A percentile compares a stretch with the other conserved stretches of the same genome.
Conservation (phyloP, 208 protist genomes). For the Leishmania braziliensis region DNA sequence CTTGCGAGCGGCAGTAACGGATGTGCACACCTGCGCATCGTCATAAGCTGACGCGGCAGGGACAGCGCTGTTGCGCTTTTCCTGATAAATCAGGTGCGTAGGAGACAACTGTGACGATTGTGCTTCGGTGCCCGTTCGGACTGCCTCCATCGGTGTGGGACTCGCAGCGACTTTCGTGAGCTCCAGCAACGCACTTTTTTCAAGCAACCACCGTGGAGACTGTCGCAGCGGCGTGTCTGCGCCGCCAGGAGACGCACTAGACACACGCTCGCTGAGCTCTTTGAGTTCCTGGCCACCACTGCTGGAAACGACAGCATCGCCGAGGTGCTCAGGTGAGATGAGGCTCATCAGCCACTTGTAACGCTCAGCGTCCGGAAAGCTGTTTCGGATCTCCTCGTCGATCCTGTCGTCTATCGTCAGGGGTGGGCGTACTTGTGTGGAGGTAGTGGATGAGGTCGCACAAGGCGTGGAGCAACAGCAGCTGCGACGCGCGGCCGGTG, state of each 20-base stretch:
- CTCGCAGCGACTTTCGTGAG: background rate
- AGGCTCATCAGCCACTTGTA: background rate
- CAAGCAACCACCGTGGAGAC: background rate
- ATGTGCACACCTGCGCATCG: background rate
- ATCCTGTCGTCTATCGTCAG: background rate
- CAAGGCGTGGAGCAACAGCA: background rate
- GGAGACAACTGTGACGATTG: background rate
- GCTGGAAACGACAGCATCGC: too few species aligned
- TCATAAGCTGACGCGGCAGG: background rate
- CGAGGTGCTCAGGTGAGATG: background rate
- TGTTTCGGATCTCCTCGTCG: constrained; percentile 4
- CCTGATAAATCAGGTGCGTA: background rate
- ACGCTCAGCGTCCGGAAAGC: background rate
- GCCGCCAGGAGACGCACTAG: background rate
- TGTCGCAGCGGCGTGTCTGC: background rate
- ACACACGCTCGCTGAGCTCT: background rate
- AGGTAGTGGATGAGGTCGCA: background rate
- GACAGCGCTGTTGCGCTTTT: background rate
- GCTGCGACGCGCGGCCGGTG: background rate
- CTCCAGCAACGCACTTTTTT: background rate
- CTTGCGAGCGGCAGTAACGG: background rate
- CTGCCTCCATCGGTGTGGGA: background rate
- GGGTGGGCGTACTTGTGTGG: background rate
- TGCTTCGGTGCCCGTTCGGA: background rate
- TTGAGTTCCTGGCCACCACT: background rate